phyloP scores from a whole-genome alignment of 2,329 filamentous ascomycete species.

The Xylaria multiplex region DNA sequence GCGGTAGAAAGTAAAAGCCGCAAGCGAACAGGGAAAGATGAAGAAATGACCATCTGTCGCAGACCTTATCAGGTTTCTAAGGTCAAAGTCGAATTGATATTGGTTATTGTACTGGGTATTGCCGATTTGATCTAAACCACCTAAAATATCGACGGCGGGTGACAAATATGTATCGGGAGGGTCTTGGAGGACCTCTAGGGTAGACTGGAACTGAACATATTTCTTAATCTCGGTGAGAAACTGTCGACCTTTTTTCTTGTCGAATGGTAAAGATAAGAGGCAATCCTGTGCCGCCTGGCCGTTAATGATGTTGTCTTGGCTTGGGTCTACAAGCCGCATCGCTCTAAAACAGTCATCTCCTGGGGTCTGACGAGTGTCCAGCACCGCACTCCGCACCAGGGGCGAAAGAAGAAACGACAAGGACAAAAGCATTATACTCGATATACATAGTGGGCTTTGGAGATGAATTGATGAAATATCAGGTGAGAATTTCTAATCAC shows the following conservation, averaged over 20 bases:
- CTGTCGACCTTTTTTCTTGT: neutral
- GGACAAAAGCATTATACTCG: slow-evolving; percentile 1
- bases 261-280: slow-evolving; percentile 17
- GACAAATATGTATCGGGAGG: slow-evolving; percentile 25
- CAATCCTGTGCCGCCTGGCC: slow-evolving; percentile 21
- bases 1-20: slow-evolving; percentile 19
- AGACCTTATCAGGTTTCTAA: slow-evolving; percentile 12
- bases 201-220: slow-evolving; percentile 30
- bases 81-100: slow-evolving; percentile 22
- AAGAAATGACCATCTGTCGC: slow-evolving; percentile 29
- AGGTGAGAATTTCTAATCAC: too few relatives aligned
- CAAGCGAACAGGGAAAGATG: slow-evolving; percentile 15
- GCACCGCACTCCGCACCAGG: slow-evolving; percentile 3
- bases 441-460: neutral
- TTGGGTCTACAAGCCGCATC: slow-evolving; percentile 10
- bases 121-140: slow-evolving; percentile 24
- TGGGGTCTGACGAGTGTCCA: neutral
- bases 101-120: slow-evolving; percentile 22
- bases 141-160: slow-evolving; percentile 20
- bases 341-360: slow-evolving; percentile 14
- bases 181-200: slow-evolving; percentile 19
- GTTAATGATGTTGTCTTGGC: slow-evolving; percentile 14
- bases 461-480: neutral
- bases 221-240: slow-evolving; percentile 27
- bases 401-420: slow-evolving; percentile 4